These are phyloP conservation scores for Nepenthes alata DNA, from an alignment of 179 eudicot species.

Conservation along the genomic window DNA sequence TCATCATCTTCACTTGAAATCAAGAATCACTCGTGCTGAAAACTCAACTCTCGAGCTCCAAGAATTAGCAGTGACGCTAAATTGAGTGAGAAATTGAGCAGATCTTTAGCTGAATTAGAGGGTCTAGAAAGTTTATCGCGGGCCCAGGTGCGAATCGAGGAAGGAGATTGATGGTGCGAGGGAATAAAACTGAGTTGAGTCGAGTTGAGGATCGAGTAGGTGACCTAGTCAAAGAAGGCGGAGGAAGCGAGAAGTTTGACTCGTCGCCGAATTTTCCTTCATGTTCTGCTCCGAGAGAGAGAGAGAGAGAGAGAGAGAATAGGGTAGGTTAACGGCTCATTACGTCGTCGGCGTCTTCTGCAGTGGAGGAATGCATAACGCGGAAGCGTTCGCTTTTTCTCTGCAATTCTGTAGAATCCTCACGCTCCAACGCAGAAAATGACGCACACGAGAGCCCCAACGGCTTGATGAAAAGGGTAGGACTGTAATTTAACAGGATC, in stretches of 20 bases:
- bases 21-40: slow-evolving; percentile 2
- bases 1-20: slow-evolving; percentile 34
- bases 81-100: slow-evolving; percentile 1
- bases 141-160: neutral
- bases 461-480: too few species aligned
- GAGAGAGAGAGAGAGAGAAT: neutral
- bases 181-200: slow-evolving; percentile 1
- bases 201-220: slow-evolving; percentile 5
- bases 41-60: slow-evolving; percentile 8
- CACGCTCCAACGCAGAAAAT: too few species aligned
- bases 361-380: too few species aligned
- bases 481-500: too few species aligned
- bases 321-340: neutral
- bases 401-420: too few species aligned
- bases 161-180: neutral
- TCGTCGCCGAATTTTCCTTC: slow-evolving; percentile 3
- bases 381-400: too few species aligned
- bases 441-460: too few species aligned
- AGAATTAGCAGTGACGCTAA: neutral
- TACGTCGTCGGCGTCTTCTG: too few species aligned
- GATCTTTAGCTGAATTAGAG: slow-evolving; percentile 8
- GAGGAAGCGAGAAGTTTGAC: slow-evolving; percentile 24
- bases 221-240: slow-evolving; percentile 34
- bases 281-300: neutral
- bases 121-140: neutral